Conservation (phyloP, 331 rosid species). For the Pyracantha coccinea region DNA sequence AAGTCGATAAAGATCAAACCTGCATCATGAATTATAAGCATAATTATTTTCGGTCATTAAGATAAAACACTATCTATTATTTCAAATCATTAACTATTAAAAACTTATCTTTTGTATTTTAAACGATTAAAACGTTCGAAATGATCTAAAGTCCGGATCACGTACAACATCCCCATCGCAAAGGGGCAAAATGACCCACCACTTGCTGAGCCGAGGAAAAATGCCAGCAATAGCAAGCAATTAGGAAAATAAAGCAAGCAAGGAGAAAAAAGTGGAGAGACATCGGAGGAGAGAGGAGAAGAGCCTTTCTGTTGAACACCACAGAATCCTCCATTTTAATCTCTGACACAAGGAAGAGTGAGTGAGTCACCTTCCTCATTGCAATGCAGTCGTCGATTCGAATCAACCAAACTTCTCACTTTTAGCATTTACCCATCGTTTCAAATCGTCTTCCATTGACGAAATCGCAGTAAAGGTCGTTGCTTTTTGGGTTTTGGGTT, state of each 20-base stretch:
- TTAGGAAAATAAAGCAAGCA: not conserved
- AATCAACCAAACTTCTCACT: not conserved
- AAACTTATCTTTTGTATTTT: too few relatives aligned
- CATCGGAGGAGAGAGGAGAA: not conserved
- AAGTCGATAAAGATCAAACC: too few relatives aligned
- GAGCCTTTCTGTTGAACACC: not conserved
- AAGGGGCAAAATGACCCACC: not conserved
- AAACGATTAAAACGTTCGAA: too few relatives aligned
- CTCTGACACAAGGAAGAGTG: not conserved
- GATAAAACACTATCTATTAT: too few relatives aligned
- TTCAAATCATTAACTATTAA: too few relatives aligned
- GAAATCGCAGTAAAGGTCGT: not conserved
- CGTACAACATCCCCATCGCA: not conserved
- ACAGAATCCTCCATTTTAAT: slow-evolving; percentile 13
- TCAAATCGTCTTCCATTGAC: not conserved
- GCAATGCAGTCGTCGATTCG: slow-evolving; percentile 1
- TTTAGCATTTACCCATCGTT: not conserved
- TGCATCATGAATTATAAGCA: too few relatives aligned
- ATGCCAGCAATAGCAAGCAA: slow-evolving; percentile 12
- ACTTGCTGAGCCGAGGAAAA: too few relatives aligned
- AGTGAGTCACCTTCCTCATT: slow-evolving; percentile 1
- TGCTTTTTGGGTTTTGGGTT: not conserved
- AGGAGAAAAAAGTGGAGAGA: slow-evolving; percentile 12
- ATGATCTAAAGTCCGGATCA: too few relatives aligned
- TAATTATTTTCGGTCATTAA: too few relatives aligned